Conservation (phyloP, 139 green algal genomes). For the Chlamydomonas applanata region DNA sequence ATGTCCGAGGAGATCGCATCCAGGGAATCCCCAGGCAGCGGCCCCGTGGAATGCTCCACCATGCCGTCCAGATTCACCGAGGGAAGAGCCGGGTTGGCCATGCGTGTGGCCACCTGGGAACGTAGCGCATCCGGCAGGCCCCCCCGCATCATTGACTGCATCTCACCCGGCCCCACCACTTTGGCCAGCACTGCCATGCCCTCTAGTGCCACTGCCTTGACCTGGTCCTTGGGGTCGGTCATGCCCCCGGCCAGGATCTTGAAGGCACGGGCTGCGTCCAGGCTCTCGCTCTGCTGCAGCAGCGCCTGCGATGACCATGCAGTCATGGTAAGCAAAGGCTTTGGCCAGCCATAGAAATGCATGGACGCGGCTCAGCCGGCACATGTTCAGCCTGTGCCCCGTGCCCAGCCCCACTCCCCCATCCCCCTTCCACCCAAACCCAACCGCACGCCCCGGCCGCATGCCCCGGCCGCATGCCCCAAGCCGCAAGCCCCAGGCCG, state of each 20-base stretch:
- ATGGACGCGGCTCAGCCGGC: no score
- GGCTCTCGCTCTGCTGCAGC: constrained; percentile 26
- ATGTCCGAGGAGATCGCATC: background rate
- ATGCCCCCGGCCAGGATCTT: constrained; percentile 18
- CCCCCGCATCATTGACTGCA: constrained; percentile 33
- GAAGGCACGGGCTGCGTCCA: constrained; percentile 25
- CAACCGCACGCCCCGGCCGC: no score
- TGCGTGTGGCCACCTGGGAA: constrained; percentile 29
- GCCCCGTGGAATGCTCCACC: constrained; percentile 39
- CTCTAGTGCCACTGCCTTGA: constrained; percentile 54
- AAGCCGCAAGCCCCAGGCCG: no score
- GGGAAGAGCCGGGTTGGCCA: constrained; percentile 30
- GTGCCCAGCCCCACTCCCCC: no score
- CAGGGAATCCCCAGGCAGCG: background rate
- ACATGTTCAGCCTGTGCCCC: no score
- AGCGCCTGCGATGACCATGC: constrained; percentile 27
- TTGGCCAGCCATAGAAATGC: no score
- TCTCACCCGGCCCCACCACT: constrained; percentile 20
- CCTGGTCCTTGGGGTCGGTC: constrained; percentile 36
- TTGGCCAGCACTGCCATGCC: constrained; percentile 47
- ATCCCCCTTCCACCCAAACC: no score
- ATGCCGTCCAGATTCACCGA: constrained; percentile 32
- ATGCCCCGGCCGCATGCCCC: no score
- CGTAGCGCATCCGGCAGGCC: constrained; percentile 35
- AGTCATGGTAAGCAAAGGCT: no score